A percentile compares a stretch with the other conserved stretches of the same genome.
These are phyloP conservation scores for Eremothecium gossypii DNA, from an alignment of 1,139 yeast species.

Conservation along the genomic window DNA sequence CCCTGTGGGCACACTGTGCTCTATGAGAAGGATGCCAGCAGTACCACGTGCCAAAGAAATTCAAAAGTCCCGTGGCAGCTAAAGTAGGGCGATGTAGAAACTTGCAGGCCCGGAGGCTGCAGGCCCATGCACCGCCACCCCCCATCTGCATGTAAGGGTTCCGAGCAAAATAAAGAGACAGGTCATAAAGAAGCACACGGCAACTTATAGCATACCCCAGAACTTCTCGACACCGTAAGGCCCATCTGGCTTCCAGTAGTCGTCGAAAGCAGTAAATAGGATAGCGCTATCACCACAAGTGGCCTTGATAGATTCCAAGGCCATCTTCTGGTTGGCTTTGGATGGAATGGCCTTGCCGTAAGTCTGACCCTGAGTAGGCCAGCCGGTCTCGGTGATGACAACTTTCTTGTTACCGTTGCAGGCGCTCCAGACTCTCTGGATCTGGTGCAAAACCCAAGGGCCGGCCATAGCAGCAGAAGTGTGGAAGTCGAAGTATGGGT, in stretches of 20 bases:
- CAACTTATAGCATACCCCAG: slow-evolving; percentile 50
- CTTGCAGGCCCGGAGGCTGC: too few relatives aligned
- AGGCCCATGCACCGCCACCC: too few relatives aligned
- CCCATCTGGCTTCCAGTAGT: slow-evolving; percentile 71
- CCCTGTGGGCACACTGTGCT: too few relatives aligned
- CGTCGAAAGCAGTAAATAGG: slow-evolving; percentile 66
- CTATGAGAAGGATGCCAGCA: too few relatives aligned
- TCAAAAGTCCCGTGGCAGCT: too few relatives aligned
- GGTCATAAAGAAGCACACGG: neutral
- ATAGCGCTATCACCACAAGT: slow-evolving; percentile 47
- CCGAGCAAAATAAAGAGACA: too few relatives aligned
- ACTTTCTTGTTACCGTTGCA: slow-evolving; percentile 54
- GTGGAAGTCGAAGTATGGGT: slow-evolving; percentile 70
- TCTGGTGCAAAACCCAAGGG: slow-evolving; percentile 58
- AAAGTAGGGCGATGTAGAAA: too few relatives aligned
- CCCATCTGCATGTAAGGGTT: too few relatives aligned
- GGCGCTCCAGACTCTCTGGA: slow-evolving; percentile 53
- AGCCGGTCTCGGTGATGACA: slow-evolving; percentile 67
- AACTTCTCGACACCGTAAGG: slow-evolving; percentile 56
- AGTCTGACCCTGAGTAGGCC: slow-evolving; percentile 67
- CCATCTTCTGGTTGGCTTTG: slow-evolving; percentile 49
- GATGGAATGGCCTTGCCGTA: slow-evolving; percentile 66
- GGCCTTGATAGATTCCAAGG: slow-evolving; percentile 47
- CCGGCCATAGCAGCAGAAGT: slow-evolving; percentile 61
- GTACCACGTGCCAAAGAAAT: too few relatives aligned